Evolutionary conservation across 768 basidiomycete species (phyloP).

Genomic region (Phylloporus sp.): DNA sequence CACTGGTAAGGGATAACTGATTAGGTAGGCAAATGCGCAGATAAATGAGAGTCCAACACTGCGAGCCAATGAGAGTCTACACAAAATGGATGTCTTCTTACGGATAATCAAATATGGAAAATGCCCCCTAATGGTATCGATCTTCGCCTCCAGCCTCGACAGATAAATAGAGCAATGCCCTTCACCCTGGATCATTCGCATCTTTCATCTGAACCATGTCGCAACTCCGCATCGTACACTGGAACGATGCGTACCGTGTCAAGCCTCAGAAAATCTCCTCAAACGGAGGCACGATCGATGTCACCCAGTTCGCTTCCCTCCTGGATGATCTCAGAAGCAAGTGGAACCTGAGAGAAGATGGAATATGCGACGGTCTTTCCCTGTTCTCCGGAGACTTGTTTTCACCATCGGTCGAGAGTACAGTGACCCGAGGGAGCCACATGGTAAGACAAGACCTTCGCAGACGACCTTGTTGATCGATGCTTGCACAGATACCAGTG

Average conservation of each 20-base stretch:
- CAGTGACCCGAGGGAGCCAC: constrained; percentile 85
- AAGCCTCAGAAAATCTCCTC: constrained; percentile 60
- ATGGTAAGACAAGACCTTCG: constrained; percentile 48
- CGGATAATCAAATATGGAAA: no score
- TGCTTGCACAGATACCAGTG: constrained; percentile 63
- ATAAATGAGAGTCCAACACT: no score
- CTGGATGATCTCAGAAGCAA: constrained; percentile 55
- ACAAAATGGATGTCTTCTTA: no score
- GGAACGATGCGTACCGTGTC: constrained; percentile 83
- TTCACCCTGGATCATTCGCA: neutral
- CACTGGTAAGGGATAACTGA: no score
- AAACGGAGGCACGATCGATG: constrained; percentile 65
- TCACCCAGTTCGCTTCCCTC: constrained; percentile 75
- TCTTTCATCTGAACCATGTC: constrained; percentile 26
- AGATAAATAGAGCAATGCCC: constrained; percentile 2
- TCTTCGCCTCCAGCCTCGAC: no score
- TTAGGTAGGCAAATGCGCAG: no score
- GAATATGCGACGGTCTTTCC: constrained; percentile 62
- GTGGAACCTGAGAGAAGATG: constrained; percentile 49
- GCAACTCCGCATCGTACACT: constrained; percentile 52
- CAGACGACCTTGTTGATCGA: neutral
- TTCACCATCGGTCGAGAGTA: constrained; percentile 80
- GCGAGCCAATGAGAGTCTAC: no score
- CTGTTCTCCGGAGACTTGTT: constrained; percentile 91
- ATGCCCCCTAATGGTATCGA: no score